Percentiles rank a stretch among this genome's conserved stretches.
phyloP scores from a whole-genome alignment of 2,329 filamentous ascomycete genomes.

The Fusarium palustre region DNA sequence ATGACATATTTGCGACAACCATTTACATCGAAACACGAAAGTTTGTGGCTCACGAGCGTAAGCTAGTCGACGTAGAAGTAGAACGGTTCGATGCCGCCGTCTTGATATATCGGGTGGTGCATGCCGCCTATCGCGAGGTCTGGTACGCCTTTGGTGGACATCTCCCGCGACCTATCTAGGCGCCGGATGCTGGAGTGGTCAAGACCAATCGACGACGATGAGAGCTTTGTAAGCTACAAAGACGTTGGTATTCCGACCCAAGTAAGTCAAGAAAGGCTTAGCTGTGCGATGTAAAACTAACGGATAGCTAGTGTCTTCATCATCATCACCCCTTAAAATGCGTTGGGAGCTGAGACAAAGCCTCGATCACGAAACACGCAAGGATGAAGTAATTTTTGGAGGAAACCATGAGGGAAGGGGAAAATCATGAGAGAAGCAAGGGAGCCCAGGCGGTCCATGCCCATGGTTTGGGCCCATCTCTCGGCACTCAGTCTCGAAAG shows the following conservation, averaged over 20 bases:
- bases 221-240: neutral
- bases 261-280: slow-evolving; percentile 2
- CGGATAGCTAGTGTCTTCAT: neutral
- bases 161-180: slow-evolving; percentile 49
- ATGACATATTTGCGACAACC: slow-evolving; percentile 49
- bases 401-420: slow-evolving; percentile 5
- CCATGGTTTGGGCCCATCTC: slow-evolving; percentile 7
- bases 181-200: slow-evolving; percentile 34
- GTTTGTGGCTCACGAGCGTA: slow-evolving; percentile 40
- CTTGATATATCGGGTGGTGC: slow-evolving; percentile 48
- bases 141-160: slow-evolving; percentile 48
- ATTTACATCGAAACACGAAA: slow-evolving; percentile 47
- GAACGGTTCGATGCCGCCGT: slow-evolving; percentile 44
- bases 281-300: neutral
- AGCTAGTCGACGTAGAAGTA: slow-evolving; percentile 11
- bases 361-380: neutral
- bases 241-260: neutral
- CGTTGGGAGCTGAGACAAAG: neutral
- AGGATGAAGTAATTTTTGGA: slow-evolving; percentile 2
- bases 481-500: slow-evolving; percentile 8
- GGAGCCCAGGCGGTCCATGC: slow-evolving; percentile 23
- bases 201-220: neutral
- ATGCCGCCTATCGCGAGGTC: slow-evolving; percentile 49
- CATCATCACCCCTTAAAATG: neutral
- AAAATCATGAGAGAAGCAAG: slow-evolving; percentile 22